Conservation (phyloP, 108 stramenopile genomes). For the Stephanodiscus triporus region DNA sequence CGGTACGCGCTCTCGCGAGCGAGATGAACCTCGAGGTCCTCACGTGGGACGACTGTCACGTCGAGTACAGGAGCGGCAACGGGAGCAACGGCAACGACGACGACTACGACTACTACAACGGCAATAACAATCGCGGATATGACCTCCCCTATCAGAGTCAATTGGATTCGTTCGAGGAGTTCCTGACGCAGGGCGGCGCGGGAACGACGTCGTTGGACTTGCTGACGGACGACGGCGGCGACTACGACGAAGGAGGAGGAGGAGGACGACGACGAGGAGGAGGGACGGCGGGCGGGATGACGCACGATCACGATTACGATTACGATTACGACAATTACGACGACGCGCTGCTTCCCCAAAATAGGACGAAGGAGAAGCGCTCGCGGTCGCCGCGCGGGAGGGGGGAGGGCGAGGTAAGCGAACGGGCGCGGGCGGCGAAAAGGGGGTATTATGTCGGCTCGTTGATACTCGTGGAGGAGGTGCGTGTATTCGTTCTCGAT, state of each 20-base stretch:
- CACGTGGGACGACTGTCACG: conserved; percentile 78
- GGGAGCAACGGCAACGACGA: not conserved
- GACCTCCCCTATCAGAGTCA: conserved; percentile 52
- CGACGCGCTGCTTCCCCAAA: no score
- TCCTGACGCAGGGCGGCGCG: conserved; percentile 58
- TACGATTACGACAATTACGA: no score
- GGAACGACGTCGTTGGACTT: conserved; percentile 59
- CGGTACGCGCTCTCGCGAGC: conserved; percentile 56
- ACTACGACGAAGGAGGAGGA: not conserved
- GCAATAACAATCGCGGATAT: not conserved
- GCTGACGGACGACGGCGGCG: not conserved
- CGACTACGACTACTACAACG: not conserved
- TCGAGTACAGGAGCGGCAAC: conserved; percentile 9
- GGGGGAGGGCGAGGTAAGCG: no score
- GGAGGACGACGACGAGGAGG: not conserved
- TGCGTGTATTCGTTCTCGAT: conserved; percentile 32
- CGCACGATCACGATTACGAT: not conserved
- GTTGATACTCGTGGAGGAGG: conserved; percentile 73
- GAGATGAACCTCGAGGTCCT: conserved; percentile 57
- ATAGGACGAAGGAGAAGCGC: not conserved
- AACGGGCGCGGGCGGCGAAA: no score
- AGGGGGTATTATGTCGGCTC: conserved; percentile 24
- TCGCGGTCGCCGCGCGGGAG: no score
- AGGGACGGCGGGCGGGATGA: no score
- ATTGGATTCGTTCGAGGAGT: conserved; percentile 76